Evolutionary conservation across 352 stramenopile species (phyloP).

Genomic region (Phytophthora pisi): DNA sequence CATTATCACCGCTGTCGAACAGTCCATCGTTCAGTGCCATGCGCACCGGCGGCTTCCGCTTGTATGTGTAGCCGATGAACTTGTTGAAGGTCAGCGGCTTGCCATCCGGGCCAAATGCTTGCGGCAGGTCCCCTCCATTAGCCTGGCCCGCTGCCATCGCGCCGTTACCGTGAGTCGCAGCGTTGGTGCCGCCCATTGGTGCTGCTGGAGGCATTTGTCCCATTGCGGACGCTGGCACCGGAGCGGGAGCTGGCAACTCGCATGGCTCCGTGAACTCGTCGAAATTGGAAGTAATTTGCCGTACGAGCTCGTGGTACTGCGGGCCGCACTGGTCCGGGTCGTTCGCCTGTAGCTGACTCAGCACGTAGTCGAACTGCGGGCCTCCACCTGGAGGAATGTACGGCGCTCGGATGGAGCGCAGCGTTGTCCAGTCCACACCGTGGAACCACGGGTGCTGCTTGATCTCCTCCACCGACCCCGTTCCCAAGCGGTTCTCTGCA

Average conservation of each 20-base stretch:
- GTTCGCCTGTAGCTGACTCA: slow-evolving; percentile 91
- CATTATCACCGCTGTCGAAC: slow-evolving; percentile 45
- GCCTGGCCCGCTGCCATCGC: slow-evolving; percentile 7
- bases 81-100: slow-evolving; percentile 91
- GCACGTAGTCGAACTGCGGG: slow-evolving; percentile 90
- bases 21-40: slow-evolving; percentile 79
- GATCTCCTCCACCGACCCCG: slow-evolving; percentile 95
- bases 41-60: slow-evolving; percentile 85
- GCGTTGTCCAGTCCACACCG: slow-evolving; percentile 91
- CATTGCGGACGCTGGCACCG: slow-evolving; percentile 34
- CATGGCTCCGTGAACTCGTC: slow-evolving; percentile 95
- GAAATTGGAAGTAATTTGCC: slow-evolving; percentile 96
- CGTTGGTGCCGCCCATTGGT: slow-evolving; percentile 18
- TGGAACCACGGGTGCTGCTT: slow-evolving; percentile 98
- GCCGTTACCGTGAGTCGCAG: not conserved
- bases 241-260: slow-evolving; percentile 43
- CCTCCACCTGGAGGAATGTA: slow-evolving; percentile 88
- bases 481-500: slow-evolving; percentile 93
- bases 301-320: slow-evolving; percentile 90
- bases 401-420: slow-evolving; percentile 86
- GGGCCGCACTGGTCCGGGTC: slow-evolving; percentile 54
- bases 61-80: slow-evolving; percentile 93
- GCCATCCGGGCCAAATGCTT: slow-evolving; percentile 66
- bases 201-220: slow-evolving; percentile 22
- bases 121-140: slow-evolving; percentile 34